phyloP scores from a whole-genome alignment of 345 rosid species.

The Pistacia vera region DNA sequence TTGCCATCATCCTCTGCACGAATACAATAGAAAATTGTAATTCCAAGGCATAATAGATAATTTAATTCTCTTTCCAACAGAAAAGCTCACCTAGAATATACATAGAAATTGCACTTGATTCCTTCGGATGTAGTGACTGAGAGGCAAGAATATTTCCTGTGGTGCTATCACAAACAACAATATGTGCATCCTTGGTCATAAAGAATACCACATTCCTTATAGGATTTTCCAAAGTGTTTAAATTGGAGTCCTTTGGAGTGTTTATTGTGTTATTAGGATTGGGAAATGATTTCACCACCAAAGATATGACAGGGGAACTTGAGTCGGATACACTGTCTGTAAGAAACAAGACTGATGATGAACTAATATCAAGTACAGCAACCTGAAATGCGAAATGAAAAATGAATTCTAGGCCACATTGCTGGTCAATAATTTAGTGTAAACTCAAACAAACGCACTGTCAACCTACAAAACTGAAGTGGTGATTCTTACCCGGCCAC shows the following conservation, averaged over 20 bases:
- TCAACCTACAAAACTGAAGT: background rate
- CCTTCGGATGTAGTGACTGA: conserved; percentile 39
- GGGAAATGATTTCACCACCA: conserved; percentile 46
- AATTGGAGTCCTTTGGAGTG: conserved; percentile 34
- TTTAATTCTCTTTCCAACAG: conserved; percentile 12
- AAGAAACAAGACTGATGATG: conserved; percentile 58
- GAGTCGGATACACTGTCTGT: conserved; percentile 56
- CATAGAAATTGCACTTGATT: conserved; percentile 55
- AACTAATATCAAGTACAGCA: conserved; percentile 66
- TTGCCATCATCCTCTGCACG: conserved; percentile 51
- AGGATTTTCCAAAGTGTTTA: conserved; percentile 33
- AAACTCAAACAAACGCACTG: background rate
- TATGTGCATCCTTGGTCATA: conserved; percentile 63
- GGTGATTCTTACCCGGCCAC: conserved; percentile 66
- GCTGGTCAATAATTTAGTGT: conserved; percentile 1
- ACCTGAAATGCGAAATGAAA: conserved; percentile 61
- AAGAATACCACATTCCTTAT: conserved; percentile 43
- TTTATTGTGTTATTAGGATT: conserved; percentile 27
- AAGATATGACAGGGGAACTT: conserved; percentile 55
- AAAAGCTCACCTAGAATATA: conserved; percentile 64
- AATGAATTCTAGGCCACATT: conserved; percentile 15
- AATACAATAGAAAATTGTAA: conserved; percentile 24
- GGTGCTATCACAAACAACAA: conserved; percentile 56
- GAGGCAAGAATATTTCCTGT: conserved; percentile 52
- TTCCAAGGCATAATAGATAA: conserved; percentile 16